Base-by-base conservation (phyloP, 495 filamentous ascomycete genomes). In the Entonaema liquescens region DNA sequence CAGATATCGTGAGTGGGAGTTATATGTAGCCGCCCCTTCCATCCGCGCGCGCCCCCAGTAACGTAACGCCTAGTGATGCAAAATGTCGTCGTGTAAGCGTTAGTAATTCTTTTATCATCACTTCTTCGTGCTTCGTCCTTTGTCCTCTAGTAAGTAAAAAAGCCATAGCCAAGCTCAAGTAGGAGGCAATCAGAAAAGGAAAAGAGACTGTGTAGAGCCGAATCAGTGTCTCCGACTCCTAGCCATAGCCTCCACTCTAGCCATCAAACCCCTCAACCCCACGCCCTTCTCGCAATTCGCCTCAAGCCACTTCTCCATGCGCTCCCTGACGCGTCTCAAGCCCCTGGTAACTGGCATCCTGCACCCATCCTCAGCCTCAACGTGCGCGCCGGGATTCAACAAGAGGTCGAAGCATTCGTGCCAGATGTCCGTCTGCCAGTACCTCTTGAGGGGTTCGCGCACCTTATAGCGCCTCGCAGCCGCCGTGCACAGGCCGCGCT, bases 351-450 rank as follows among this genome's bases (percentile, higher is more conserved):
- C 87, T 0, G 93, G 94, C 79, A 96, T 83, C 60, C 80, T 81
- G 7, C 74, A 73, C 1, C 83, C 85, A 26, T 88, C 86, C 80
- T 94, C 91, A 6, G 44, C 68, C 54, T 89, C 88, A 40, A 89
- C 81, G 68, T 88, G 84, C 59, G 76, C 77, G 60, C 83, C 83
- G 2, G 96, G 94, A 77, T 99, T 99, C 11, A 99, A 80, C 64
- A 98, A 77, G 52, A 98, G 71, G 72, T 95, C 93, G 78, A 99
- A 97, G 19, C 91, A 85, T 61, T 91, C 87, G 1, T 62, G 80
- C 95, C 96, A 98, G 57, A 99, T 86, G 59, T 97, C 93, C 56
- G 88, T 89, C 82, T 98, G 93, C 95, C 95, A 98, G 77, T 98
- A 98, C 23, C 95, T 78, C 80, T 98, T 98, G 60, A 98, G 77